Base-by-base conservation (phyloP, 2,329 filamentous ascomycete genomes). In the Tolypocladium endophyticum region DNA sequence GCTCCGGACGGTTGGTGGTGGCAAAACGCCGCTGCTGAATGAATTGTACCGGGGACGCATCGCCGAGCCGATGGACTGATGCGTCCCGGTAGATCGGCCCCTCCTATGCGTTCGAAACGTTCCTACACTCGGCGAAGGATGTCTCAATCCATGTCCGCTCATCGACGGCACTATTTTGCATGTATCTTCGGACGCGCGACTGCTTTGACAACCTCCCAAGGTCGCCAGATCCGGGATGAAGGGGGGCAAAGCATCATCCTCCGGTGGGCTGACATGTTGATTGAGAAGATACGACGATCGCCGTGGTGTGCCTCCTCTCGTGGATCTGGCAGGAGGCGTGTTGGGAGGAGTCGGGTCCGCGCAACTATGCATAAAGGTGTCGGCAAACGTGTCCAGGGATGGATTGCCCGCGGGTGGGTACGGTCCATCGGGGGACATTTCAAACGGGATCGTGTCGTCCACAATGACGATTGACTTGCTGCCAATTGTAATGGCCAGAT, bases 401-500 rank as follows among this genome's bases (percentile, higher is more conserved):
- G 74, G 72, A 58, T 76, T 78, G 30, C 73, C 69, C 4, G 71
- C 73, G 2, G 72, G 70, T 14, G 23, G 36, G 9, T 81, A 67
- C 25, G 78, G 76, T 39, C 76, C 76, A 11, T 78, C 82, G 12
- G 75, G 64, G 0, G 79, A 73, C n/a, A 79, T 71, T 11, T 83
- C 74, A 6, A 76, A 74, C 0, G 79, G 74, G 20, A 80, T 65
- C 0, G 86, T 87, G 38, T 84, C 85, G 61, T 95, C 90, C 41
- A 96, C 85, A 68, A 96, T 95, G 59, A 96, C 81, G 64, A 96
- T 95, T 0, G 91, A 96, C 69, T 92, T 88, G 77, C 90, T 96
- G n/a, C 90, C 89, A 14, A 81, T 80, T 0, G 91, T 94, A 53
- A 93, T 83, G 7, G 73, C 82, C 65, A 77, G 77, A 61, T 85